phyloP scores from a whole-genome alignment of 1,284 basidiomycete species.

The Sporisorium iseilematis-ciliati region DNA sequence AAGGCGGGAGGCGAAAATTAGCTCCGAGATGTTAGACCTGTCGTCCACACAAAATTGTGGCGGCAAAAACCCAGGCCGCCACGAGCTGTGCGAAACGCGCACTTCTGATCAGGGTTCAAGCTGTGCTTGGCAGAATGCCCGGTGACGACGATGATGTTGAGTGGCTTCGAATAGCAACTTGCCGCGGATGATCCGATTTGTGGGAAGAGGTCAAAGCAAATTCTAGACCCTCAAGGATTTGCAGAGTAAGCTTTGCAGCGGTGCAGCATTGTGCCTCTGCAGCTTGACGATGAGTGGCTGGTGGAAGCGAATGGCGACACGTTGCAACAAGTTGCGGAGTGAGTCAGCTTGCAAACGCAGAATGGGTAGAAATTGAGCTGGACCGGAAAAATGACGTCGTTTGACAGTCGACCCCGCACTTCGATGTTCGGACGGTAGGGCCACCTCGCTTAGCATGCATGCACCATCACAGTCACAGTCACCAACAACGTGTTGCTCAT shows the following conservation, averaged over 20 bases:
- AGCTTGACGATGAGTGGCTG: conserved; percentile 1
- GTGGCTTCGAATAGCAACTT: background rate
- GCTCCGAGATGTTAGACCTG: too few relatives aligned
- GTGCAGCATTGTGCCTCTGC: background rate
- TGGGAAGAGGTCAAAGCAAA: background rate
- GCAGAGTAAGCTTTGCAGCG: background rate
- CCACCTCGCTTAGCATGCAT: conserved; percentile 12
- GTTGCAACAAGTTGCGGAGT: background rate
- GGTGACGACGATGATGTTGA: background rate
- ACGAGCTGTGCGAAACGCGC: too few relatives aligned
- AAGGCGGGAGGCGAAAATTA: too few relatives aligned
- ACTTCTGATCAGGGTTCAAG: too few relatives aligned
- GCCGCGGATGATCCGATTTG: background rate
- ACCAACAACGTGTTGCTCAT: conserved; percentile 9
- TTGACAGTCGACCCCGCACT: conserved; percentile 36
- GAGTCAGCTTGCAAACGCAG: conserved; percentile 8
- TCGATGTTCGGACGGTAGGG: background rate
- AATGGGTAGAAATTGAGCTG: background rate
- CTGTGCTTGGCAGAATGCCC: too few relatives aligned
- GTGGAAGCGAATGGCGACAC: background rate
- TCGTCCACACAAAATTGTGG: too few relatives aligned
- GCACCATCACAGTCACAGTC: background rate
- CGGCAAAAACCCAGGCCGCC: too few relatives aligned
- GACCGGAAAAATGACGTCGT: conserved; percentile 32
- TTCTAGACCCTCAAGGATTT: background rate